These are phyloP conservation scores for Biscogniauxia sp. DNA, from an alignment of 2,329 filamentous ascomycete species.

Conservation along the genomic window DNA sequence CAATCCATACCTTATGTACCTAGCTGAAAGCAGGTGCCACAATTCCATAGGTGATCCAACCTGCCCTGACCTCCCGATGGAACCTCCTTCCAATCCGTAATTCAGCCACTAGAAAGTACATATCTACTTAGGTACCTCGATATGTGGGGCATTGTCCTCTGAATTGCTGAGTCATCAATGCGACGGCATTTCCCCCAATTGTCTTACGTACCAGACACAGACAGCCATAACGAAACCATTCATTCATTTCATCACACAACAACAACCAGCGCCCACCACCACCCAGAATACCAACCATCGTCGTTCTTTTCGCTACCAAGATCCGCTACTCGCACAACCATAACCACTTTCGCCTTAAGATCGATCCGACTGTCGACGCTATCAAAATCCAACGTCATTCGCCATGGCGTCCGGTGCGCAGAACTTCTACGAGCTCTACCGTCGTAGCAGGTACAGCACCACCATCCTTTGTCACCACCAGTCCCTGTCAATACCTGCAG, in stretches of 20 bases:
- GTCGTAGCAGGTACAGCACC: slow-evolving; percentile 81
- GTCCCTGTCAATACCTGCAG: background rate
- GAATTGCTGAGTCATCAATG: background rate
- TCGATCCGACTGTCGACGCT: background rate
- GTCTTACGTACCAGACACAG: background rate
- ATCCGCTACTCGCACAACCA: background rate
- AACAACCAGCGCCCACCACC: background rate
- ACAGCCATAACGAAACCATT: background rate
- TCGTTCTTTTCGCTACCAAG: background rate
- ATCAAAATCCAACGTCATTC: slow-evolving; percentile 5
- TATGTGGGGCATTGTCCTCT: too few species aligned
- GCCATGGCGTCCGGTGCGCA: slow-evolving; percentile 47
- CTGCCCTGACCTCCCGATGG: too few species aligned
- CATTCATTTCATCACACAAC: background rate
- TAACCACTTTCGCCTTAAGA: background rate
- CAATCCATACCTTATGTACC: too few species aligned
- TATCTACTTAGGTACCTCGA: background rate
- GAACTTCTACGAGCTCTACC: slow-evolving; percentile 91
- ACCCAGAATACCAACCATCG: background rate
- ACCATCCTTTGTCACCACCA: slow-evolving; percentile 9
- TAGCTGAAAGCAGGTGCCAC: slow-evolving; percentile 1
- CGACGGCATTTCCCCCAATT: background rate
- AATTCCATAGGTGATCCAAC: too few species aligned
- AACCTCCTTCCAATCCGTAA: too few species aligned
- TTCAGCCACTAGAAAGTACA: background rate